These are phyloP conservation scores for Daldinia caldariorum DNA, from an alignment of 495 filamentous ascomycete species.

Conservation along the genomic window DNA sequence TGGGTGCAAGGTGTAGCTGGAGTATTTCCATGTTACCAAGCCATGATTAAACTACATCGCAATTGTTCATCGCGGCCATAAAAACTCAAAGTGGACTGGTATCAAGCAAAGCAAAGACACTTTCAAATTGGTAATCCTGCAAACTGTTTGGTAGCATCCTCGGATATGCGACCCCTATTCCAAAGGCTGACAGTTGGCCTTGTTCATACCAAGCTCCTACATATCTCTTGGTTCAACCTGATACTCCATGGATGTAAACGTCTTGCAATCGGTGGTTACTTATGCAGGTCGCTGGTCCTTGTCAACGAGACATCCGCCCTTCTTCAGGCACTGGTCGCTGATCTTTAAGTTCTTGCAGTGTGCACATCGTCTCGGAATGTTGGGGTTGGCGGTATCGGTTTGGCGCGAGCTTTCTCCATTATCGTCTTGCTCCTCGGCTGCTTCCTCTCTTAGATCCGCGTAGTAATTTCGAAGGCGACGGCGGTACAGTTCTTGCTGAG, in stretches of 20 bases:
- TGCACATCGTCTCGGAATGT: slow-evolving; percentile 7
- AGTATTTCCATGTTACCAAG: too few relatives aligned
- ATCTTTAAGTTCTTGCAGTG: slow-evolving; percentile 2
- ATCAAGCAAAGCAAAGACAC: neutral
- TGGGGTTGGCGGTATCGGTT: neutral
- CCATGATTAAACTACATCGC: too few relatives aligned
- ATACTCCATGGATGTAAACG: neutral
- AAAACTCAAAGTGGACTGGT: neutral
- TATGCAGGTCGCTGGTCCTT: neutral
- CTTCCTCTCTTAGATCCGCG: neutral
- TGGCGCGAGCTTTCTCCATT: neutral
- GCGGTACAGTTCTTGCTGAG: neutral
- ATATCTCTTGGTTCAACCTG: neutral
- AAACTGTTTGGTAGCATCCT: neutral
- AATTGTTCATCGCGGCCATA: too few relatives aligned
- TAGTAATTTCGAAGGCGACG: neutral
- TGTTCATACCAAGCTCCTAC: neutral
- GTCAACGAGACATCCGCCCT: slow-evolving; percentile 9
- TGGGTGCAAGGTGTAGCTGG: too few relatives aligned
- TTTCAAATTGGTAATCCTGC: neutral
- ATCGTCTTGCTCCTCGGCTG: neutral
- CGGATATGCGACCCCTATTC: neutral
- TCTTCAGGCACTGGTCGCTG: slow-evolving; percentile 10
- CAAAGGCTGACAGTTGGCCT: neutral
- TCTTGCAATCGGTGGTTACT: neutral